Conservation (phyloP, 371 early-diverging fungal species). For the Cokeromyces recurvatus region DNA sequence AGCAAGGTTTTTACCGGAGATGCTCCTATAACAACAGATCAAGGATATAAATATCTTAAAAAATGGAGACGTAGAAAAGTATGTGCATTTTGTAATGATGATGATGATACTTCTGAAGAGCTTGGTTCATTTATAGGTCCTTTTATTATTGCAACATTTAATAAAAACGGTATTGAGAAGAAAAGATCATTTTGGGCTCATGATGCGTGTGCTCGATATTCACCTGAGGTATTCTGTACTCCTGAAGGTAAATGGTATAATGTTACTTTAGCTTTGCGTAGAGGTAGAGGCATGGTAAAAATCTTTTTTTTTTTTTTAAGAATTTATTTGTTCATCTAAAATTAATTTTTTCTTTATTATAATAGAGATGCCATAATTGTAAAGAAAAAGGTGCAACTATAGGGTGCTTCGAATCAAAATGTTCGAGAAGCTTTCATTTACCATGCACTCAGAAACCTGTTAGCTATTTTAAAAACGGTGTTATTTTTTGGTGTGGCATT, state of each 20-base stretch:
- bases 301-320: too few relatives aligned
- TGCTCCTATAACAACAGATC: constrained; percentile 28
- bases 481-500: constrained; percentile 81
- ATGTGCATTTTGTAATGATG: constrained; percentile 76
- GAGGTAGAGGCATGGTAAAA: constrained; percentile 70
- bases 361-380: constrained; percentile 67
- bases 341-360: neutral
- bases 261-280: constrained; percentile 69
- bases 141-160: constrained; percentile 36
- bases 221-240: constrained; percentile 79
- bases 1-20: constrained; percentile 37
- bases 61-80: constrained; percentile 55
- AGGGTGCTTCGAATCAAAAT: constrained; percentile 85
- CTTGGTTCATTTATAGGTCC: constrained; percentile 61
- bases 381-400: constrained; percentile 84
- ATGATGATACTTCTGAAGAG: constrained; percentile 54
- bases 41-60: constrained; percentile 43
- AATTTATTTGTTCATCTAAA: neutral
- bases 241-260: constrained; percentile 80
- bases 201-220: constrained; percentile 77
- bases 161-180: constrained; percentile 46
- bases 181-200: constrained; percentile 80
- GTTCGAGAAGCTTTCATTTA: constrained; percentile 80
- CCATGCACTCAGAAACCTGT: constrained; percentile 74
- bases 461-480: constrained; percentile 70